These are phyloP conservation scores for Trypanosoma cruzi DNA, from an alignment of 208 protist species.

Conservation along the genomic window DNA sequence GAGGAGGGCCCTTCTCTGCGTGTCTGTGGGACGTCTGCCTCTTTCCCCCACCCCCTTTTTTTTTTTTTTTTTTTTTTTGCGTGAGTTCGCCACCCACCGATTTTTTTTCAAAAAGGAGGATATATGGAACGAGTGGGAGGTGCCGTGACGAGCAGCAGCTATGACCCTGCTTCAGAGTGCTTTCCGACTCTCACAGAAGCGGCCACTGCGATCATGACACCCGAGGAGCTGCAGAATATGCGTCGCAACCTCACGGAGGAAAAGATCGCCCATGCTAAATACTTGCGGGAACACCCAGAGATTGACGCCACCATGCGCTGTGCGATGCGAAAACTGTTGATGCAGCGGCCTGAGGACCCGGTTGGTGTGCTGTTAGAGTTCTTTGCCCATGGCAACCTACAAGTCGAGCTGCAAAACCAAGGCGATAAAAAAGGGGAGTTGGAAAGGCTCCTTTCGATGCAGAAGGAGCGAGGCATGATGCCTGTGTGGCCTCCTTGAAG, in stretches of 20 bases:
- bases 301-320: conserved; percentile 60
- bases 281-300: conserved; percentile 81
- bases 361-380: conserved; percentile 57
- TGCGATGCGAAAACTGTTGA: conserved; percentile 53
- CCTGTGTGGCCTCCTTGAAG: conserved; percentile 15
- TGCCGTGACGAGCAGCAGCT: conserved; percentile 3
- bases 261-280: conserved; percentile 79
- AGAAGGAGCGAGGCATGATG: conserved; percentile 11
- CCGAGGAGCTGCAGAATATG: conserved; percentile 58
- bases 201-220: conserved; percentile 56
- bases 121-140: not conserved
- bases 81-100: not conserved
- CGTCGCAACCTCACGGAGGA: conserved; percentile 58
- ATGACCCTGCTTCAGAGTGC: not conserved
- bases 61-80: conserved; percentile 23
- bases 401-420: conserved; percentile 10
- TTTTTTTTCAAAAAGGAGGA: not conserved
- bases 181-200: conserved; percentile 64
- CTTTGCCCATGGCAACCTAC: conserved; percentile 33
- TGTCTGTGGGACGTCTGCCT: conserved; percentile 15
- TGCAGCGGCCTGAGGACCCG: conserved; percentile 61
- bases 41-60: conserved; percentile 7
- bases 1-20: not conserved
- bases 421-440: conserved; percentile 12
- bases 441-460: not conserved